Percentiles rank a stretch among this genome's conserved stretches.
Conservation (phyloP, 1,284 basidiomycete genomes). For the Singerocomus inundabilis region DNA sequence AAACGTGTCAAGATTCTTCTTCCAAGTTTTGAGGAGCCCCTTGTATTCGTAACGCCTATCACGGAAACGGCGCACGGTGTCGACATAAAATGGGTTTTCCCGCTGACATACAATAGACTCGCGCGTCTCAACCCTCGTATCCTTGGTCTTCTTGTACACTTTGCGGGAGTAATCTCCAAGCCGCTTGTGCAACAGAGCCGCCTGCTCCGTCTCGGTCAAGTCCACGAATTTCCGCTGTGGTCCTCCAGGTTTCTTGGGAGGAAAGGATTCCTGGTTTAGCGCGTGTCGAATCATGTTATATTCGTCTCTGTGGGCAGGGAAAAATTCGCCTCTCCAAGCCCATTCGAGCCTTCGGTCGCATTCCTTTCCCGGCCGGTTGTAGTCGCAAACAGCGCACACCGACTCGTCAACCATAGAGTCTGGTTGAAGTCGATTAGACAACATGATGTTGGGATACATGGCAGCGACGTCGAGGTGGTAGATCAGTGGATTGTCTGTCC, state of each 20-base stretch:
- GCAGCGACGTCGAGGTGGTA: slow-evolving; percentile 99
- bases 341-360: slow-evolving; percentile 95
- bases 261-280: slow-evolving; percentile 92
- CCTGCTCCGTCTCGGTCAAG: slow-evolving; percentile 84
- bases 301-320: slow-evolving; percentile 96
- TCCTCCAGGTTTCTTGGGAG: slow-evolving; percentile 72
- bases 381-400: slow-evolving; percentile 97
- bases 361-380: slow-evolving; percentile 92
- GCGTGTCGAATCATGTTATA: slow-evolving; percentile 99
- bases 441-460: slow-evolving; percentile 99
- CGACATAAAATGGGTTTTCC: slow-evolving; percentile 99
- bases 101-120: slow-evolving; percentile 97
- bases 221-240: slow-evolving; percentile 84
- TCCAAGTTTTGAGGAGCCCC: slow-evolving; percentile 98
- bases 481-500: slow-evolving; percentile 91
- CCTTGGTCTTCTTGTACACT: slow-evolving; percentile 99
- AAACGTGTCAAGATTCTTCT: slow-evolving; percentile 92
- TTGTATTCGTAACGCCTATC: slow-evolving; percentile 99
- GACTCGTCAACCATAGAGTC: slow-evolving; percentile 98
- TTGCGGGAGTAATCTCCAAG: slow-evolving; percentile 98
- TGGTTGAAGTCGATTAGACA: slow-evolving; percentile 97
- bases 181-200: slow-evolving; percentile 92
- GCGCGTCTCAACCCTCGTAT: slow-evolving; percentile 93
- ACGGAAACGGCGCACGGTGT: slow-evolving; percentile 96
- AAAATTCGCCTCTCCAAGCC: slow-evolving; percentile 99